Evolutionary conservation across 2,329 filamentous ascomycete genomes (phyloP).

Genomic region (Kalmusia sp.): DNA sequence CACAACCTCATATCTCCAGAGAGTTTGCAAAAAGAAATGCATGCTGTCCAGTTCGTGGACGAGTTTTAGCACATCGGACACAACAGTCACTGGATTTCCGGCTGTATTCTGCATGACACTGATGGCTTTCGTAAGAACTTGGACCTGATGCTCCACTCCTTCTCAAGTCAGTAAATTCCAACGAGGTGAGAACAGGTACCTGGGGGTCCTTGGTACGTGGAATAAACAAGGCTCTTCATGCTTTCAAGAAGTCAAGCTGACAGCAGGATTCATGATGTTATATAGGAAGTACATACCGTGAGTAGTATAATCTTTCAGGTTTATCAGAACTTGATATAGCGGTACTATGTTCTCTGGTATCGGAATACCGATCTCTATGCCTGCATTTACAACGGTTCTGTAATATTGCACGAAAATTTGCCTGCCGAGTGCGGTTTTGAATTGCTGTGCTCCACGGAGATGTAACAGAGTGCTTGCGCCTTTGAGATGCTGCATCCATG

Average conservation of each 20-base stretch:
- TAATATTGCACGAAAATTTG: slow-evolving; percentile 42
- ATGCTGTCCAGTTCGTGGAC: slow-evolving; percentile 31
- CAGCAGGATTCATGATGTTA: too few relatives aligned
- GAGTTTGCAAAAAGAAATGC: slow-evolving; percentile 25
- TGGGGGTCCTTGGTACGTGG: too few relatives aligned
- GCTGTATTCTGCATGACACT: slow-evolving; percentile 25
- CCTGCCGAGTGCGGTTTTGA: slow-evolving; percentile 24
- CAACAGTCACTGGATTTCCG: slow-evolving; percentile 21
- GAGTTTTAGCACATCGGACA: slow-evolving; percentile 21
- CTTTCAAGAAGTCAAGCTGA: too few relatives aligned
- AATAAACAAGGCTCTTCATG: too few relatives aligned
- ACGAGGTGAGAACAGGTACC: neutral
- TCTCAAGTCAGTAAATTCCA: neutral
- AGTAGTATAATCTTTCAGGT: slow-evolving; percentile 24
- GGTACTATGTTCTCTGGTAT: slow-evolving; percentile 27
- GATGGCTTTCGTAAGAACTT: slow-evolving; percentile 30
- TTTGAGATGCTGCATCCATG: slow-evolving; percentile 42
- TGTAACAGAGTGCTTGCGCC: slow-evolving; percentile 41
- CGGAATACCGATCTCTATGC: slow-evolving; percentile 24
- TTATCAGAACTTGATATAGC: slow-evolving; percentile 26
- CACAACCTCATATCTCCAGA: slow-evolving; percentile 33
- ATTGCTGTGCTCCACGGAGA: slow-evolving; percentile 37
- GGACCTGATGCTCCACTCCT: slow-evolving; percentile 12
- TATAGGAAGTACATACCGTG: slow-evolving; percentile 20
- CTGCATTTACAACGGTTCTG: slow-evolving; percentile 28